These are phyloP conservation scores for Clitoria ternatea DNA, from an alignment of 306 rosid genomes.

Conservation along the genomic window DNA sequence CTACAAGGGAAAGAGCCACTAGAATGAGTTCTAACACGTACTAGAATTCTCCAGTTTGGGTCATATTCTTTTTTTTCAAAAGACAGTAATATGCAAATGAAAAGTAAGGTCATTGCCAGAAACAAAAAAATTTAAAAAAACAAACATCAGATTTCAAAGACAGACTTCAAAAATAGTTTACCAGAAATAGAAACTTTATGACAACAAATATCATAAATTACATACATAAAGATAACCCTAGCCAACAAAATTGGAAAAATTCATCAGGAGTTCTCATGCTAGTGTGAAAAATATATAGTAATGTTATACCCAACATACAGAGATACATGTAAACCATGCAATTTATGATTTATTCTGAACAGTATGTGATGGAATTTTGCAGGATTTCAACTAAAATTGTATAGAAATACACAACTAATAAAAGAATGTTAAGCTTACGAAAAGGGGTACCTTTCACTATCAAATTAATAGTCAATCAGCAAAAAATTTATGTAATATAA, in stretches of 20 bases:
- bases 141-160: not conserved
- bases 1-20: not conserved
- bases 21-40: not conserved
- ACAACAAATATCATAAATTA: not conserved
- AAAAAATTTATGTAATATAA: constrained; percentile 1
- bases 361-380: not conserved
- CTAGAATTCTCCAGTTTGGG: not conserved
- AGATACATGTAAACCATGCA: not conserved
- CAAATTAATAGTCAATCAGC: not conserved
- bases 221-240: not conserved
- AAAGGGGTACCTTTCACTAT: not conserved
- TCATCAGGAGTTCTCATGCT: not conserved
- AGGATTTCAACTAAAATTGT: not conserved
- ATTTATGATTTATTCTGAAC: not conserved
- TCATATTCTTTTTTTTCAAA: not conserved
- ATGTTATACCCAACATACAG: not conserved
- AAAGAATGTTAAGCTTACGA: not conserved
- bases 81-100: not conserved
- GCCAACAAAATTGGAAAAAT: not conserved
- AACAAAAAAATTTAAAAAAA: not conserved
- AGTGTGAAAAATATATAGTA: not conserved
- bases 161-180: not conserved
- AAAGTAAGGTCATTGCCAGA: not conserved
- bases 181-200: not conserved
- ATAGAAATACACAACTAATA: not conserved